A percentile compares a stretch with the other conserved stretches of the same genome.
These are phyloP conservation scores for Agrostemma githago DNA, from an alignment of 148 eudicot genomes.

Conservation along the genomic window DNA sequence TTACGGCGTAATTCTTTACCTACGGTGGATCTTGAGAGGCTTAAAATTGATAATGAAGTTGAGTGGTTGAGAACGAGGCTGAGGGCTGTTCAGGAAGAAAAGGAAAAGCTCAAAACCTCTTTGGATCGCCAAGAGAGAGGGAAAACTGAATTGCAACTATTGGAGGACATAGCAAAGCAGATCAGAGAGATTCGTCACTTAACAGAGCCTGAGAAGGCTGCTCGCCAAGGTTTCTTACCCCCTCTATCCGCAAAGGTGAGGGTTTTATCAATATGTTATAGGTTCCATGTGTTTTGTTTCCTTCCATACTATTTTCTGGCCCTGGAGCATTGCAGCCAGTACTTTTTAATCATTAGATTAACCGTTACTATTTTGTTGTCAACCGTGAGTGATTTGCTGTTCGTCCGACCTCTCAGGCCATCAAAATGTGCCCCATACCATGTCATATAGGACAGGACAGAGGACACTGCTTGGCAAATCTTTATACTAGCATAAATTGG, in stretches of 20 bases:
- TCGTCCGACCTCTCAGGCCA: not conserved
- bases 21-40: constrained; percentile 60
- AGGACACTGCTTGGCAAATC: not conserved
- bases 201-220: constrained; percentile 55
- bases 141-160: constrained; percentile 55
- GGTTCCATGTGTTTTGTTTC: not conserved
- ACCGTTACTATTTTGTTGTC: not conserved
- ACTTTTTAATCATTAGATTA: not conserved
- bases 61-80: constrained; percentile 61
- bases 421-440: not conserved
- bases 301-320: not conserved
- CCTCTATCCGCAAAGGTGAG: constrained; percentile 62
- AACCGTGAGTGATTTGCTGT: not conserved
- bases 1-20: constrained; percentile 50
- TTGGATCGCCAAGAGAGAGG: constrained; percentile 57
- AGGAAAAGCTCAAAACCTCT: constrained; percentile 57
- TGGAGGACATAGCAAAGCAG: constrained; percentile 68
- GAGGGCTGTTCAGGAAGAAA: constrained; percentile 66
- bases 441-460: not conserved
- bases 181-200: constrained; percentile 60
- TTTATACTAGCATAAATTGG: not conserved
- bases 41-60: constrained; percentile 64
- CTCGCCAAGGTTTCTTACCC: constrained; percentile 63
- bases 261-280: not conserved
- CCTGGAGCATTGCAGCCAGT: constrained; percentile 6